These are phyloP conservation scores for Gaertneriomyces semiglobifer DNA, from an alignment of 192 early-diverging fungal species.

Conservation along the genomic window DNA sequence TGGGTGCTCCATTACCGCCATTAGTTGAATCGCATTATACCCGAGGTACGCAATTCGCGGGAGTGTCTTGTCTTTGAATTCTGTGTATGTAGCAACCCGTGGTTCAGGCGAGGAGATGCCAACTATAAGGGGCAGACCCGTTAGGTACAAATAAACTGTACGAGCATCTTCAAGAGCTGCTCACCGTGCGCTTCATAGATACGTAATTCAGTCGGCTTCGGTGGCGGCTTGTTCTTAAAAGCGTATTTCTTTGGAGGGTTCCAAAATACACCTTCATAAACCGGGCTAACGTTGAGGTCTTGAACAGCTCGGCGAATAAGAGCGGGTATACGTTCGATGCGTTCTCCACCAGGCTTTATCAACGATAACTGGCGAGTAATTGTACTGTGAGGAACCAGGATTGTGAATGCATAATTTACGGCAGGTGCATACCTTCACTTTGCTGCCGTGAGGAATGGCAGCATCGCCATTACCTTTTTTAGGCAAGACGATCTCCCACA, in stretches of 20 bases:
- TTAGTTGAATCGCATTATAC: slow-evolving; percentile 56
- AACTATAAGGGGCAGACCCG: slow-evolving; percentile 46
- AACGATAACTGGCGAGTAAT: slow-evolving; percentile 60
- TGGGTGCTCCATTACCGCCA: slow-evolving; percentile 97
- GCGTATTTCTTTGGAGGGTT: slow-evolving; percentile 75
- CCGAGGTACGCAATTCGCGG: slow-evolving; percentile 77
- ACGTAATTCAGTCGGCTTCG: slow-evolving; percentile 61
- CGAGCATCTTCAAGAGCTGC: neutral
- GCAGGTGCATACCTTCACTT: slow-evolving; percentile 69
- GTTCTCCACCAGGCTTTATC: slow-evolving; percentile 66
- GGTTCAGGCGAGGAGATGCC: slow-evolving; percentile 88
- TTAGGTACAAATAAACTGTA: slow-evolving; percentile 8
- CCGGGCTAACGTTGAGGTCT: slow-evolving; percentile 71
- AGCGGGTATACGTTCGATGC: slow-evolving; percentile 86
- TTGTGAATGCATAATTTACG: neutral
- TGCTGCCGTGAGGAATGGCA: slow-evolving; percentile 79
- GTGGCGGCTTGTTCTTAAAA: slow-evolving; percentile 74
- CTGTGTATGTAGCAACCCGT: slow-evolving; percentile 79
- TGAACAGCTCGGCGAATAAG: slow-evolving; percentile 84
- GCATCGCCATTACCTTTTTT: slow-evolving; percentile 56
- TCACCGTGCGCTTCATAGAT: slow-evolving; percentile 94
- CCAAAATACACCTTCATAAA: slow-evolving; percentile 94
- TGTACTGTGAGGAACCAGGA: neutral
- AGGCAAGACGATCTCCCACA: slow-evolving; percentile 72
- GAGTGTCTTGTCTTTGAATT: slow-evolving; percentile 83